These are phyloP conservation scores for Chrysosporium keratinophilum DNA, from an alignment of 2,329 filamentous ascomycete species.

Conservation along the genomic window DNA sequence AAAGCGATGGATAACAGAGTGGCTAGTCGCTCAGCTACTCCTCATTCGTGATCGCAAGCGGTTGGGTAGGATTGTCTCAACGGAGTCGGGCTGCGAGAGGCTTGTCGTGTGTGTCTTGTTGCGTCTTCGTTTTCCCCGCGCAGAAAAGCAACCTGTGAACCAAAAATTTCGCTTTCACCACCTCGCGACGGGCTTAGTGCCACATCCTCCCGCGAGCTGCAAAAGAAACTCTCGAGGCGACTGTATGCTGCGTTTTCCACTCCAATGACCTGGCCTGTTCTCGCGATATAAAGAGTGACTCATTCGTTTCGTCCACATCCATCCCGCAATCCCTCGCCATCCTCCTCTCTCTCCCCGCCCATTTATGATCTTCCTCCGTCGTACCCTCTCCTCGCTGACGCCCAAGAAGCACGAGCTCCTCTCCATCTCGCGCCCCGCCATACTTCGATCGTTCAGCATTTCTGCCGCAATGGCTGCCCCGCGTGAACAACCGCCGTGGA, in stretches of 20 bases:
- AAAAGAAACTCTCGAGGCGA: not conserved
- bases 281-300: slow-evolving; percentile 4
- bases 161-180: not conserved
- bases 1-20: not conserved
- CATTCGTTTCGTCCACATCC: not conserved
- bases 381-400: not conserved
- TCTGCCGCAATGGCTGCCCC: slow-evolving; percentile 17
- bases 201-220: not conserved
- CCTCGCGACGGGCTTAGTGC: not conserved
- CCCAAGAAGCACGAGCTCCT: slow-evolving; percentile 6
- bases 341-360: not conserved
- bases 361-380: slow-evolving; percentile 6
- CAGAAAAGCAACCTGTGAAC: slow-evolving; percentile 9
- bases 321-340: not conserved
- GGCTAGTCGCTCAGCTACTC: not conserved
- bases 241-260: not conserved
- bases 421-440: not conserved
- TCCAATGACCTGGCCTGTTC: not conserved
- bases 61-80: not conserved
- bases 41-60: not conserved
- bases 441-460: slow-evolving; percentile 6
- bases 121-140: slow-evolving; percentile 1
- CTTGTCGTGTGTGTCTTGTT: not conserved
- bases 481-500: slow-evolving; percentile 39
- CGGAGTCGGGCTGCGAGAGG: not conserved